Evolutionary conservation across 352 stramenopile species (phyloP), one percentile per base, ranked within the genome.

Genomic region (Pythium dissotocum): DNA sequence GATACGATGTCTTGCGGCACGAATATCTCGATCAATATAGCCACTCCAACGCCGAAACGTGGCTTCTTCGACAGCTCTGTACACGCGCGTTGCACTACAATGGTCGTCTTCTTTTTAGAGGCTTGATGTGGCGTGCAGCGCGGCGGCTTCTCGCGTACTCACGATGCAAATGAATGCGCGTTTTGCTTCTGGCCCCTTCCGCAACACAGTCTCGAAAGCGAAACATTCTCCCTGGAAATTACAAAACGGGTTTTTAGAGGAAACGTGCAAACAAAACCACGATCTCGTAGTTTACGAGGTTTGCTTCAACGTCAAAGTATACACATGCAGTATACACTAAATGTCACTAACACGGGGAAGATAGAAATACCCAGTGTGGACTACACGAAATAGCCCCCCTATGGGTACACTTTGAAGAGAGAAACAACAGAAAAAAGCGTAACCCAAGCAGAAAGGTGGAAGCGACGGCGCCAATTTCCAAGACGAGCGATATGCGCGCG

Each of bases 401-500:
- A 32, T 54, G 40, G 48, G 48, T 55, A 55, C 51, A 58, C 32
- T 60, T 58, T 58, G 28, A 58, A 58, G 52, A 56, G 21, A 56
- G 24, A 40, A 58, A 32, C 46, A 54, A 7, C 46, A 48, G 5
- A 32, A 30, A 44, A 24, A 60, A 26, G 32, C 21, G 18, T 32
- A 32, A 60, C 54, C 16, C 6, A 12, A 60, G 35, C 33, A 57
- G 18, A 65, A 55, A 57, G 57, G 30, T 40, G 24, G 28, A 54
- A 52, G n/a, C 64, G 42, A 61, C 51, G 21, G 40, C 40, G 9
- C 24, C 40, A 13, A 13, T 16, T 9, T 24, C 18, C 40, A 13
- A 49, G 40, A 24, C 38, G 52, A 52, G 35, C 2, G 30, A 13
- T 38, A 93, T 93, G 85, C 82, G 85, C 48, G 83, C 85, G 65